These are phyloP conservation scores for Crithidia brevicula DNA, from an alignment of 208 protist species.

Conservation along the genomic window DNA sequence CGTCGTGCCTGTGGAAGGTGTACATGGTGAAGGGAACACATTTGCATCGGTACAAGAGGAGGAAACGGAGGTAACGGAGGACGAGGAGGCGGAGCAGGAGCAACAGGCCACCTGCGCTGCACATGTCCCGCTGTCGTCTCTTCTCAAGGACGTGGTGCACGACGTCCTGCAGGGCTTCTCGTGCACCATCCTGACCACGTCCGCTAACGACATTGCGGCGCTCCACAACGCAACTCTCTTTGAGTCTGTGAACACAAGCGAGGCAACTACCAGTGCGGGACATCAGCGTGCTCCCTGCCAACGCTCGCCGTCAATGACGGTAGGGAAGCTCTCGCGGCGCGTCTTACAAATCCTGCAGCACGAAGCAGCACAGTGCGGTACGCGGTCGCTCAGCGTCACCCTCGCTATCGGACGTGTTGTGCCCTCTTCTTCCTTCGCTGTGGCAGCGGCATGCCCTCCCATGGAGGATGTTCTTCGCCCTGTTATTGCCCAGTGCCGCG, in stretches of 20 bases:
- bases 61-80: neutral
- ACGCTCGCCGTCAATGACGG: neutral
- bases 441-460: neutral
- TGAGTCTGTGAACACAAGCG: too few species aligned
- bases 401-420: slow-evolving; percentile 15
- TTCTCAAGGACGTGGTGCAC: slow-evolving; percentile 14
- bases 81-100: neutral
- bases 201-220: neutral
- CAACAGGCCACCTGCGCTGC: neutral
- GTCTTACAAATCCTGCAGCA: slow-evolving; percentile 21
- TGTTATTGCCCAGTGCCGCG: neutral
- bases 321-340: slow-evolving; percentile 11
- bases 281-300: too few species aligned
- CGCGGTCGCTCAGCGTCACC: slow-evolving; percentile 14
- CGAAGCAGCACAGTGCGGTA: slow-evolving; percentile 16
- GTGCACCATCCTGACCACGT: slow-evolving; percentile 23
- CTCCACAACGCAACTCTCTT: too few species aligned
- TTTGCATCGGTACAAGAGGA: too few species aligned
- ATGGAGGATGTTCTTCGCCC: slow-evolving; percentile 8
- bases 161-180: slow-evolving; percentile 26
- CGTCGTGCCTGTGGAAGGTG: neutral
- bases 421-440: neutral
- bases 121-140: slow-evolving; percentile 4
- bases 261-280: too few species aligned
- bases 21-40: neutral